Percentiles rank a stretch among this genome's conserved stretches.
Conservation (phyloP, 2,329 filamentous ascomycete species). For the Aschersonia sp. region DNA sequence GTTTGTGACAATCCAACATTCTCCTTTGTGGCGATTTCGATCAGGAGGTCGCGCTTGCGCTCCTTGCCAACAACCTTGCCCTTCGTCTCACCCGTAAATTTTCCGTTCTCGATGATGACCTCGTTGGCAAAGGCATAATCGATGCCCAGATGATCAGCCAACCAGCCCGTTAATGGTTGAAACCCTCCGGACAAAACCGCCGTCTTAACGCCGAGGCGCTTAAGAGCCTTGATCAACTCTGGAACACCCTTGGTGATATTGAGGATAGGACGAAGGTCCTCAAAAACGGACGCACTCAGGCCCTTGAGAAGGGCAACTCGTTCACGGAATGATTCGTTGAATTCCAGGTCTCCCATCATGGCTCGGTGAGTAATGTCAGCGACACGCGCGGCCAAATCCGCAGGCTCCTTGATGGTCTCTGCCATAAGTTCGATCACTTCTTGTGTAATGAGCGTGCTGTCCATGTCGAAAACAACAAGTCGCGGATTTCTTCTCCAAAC, state of each 20-base stretch:
- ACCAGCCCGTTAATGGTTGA: slow-evolving; percentile 74
- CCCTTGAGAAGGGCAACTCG: slow-evolving; percentile 71
- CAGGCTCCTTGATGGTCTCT: slow-evolving; percentile 52
- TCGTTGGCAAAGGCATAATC: slow-evolving; percentile 86
- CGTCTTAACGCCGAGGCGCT: slow-evolving; percentile 68
- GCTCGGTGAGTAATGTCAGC: slow-evolving; percentile 82
- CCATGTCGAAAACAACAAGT: slow-evolving; percentile 95
- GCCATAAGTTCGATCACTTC: slow-evolving; percentile 96
- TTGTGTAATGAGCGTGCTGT: slow-evolving; percentile 91
- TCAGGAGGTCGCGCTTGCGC: slow-evolving; percentile 57
- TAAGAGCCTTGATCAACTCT: slow-evolving; percentile 60
- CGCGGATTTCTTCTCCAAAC: slow-evolving; percentile 69
- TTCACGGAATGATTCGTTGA: slow-evolving; percentile 68
- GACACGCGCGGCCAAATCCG: slow-evolving; percentile 67
- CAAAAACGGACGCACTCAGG: slow-evolving; percentile 64
- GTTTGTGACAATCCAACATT: slow-evolving; percentile 50
- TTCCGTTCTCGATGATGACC: slow-evolving; percentile 47
- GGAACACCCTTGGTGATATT: slow-evolving; percentile 71
- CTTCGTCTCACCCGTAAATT: slow-evolving; percentile 57
- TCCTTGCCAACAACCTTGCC: slow-evolving; percentile 64
- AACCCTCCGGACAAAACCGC: slow-evolving; percentile 91
- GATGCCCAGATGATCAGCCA: slow-evolving; percentile 66
- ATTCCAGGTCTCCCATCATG: slow-evolving; percentile 94
- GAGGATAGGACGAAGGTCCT: slow-evolving; percentile 59
- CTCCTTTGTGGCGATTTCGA: slow-evolving; percentile 57